phyloP scores from a whole-genome alignment of 148 eudicot genomes.

The Hydrangea macrophylla region DNA sequence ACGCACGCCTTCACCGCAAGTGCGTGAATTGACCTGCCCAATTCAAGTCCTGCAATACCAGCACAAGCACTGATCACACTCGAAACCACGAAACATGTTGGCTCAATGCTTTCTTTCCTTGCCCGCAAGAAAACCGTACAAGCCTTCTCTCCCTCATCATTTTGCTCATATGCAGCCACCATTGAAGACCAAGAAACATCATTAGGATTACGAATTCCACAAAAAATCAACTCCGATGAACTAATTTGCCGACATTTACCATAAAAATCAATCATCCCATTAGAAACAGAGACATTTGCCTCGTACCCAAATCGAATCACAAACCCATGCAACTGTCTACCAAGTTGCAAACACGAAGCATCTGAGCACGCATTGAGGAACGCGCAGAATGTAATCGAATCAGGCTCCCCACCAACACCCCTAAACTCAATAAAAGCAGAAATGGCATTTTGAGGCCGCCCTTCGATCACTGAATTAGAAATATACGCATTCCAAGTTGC shows the following conservation, averaged over 20 bases:
- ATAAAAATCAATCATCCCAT: conserved; percentile 62
- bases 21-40: conserved; percentile 48
- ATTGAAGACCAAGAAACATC: conserved; percentile 63
- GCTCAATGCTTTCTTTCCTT: conserved; percentile 31
- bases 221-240: conserved; percentile 39
- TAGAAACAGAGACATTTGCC: conserved; percentile 43
- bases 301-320: conserved; percentile 40
- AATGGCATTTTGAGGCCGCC: conserved; percentile 29
- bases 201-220: conserved; percentile 27
- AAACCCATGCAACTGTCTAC: conserved; percentile 42
- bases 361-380: conserved; percentile 56
- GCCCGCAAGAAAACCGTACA: conserved; percentile 33
- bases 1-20: conserved; percentile 45
- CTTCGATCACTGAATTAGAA: conserved; percentile 40
- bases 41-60: conserved; percentile 41
- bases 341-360: conserved; percentile 22
- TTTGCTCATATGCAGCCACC: conserved; percentile 51
- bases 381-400: conserved; percentile 47
- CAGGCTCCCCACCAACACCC: conserved; percentile 22
- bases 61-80: conserved; percentile 67
- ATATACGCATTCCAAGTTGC: conserved; percentile 61
- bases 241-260: conserved; percentile 42
- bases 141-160: conserved; percentile 53
- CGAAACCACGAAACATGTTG: conserved; percentile 50
- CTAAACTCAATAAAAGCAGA: conserved; percentile 34